Conservation (phyloP, 371 early-diverging fungal species). For the Rhizopus arrhizus region DNA sequence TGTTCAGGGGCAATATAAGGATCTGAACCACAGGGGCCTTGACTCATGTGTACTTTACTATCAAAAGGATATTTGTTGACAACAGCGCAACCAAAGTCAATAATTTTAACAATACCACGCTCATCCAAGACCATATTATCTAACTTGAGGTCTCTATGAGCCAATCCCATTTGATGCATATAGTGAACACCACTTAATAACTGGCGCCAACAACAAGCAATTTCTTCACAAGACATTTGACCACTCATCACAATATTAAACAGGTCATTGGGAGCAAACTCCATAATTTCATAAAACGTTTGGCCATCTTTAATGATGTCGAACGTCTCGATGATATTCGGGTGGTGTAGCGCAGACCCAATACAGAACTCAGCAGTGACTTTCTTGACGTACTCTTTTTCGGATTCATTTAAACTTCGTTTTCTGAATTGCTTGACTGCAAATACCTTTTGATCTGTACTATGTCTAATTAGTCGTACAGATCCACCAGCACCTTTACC, state of each 20-base stretch:
- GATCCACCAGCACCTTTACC: slow-evolving; percentile 81
- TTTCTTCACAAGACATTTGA: slow-evolving; percentile 65
- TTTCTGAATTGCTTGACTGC: slow-evolving; percentile 85
- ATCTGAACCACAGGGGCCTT: slow-evolving; percentile 82
- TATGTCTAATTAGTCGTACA: slow-evolving; percentile 63
- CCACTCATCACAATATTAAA: slow-evolving; percentile 75
- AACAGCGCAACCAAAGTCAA: slow-evolving; percentile 90
- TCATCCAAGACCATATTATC: slow-evolving; percentile 81
- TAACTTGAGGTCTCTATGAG: slow-evolving; percentile 87
- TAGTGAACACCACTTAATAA: slow-evolving; percentile 74
- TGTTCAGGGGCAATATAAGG: slow-evolving; percentile 94
- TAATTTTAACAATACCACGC: slow-evolving; percentile 79
- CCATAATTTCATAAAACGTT: slow-evolving; percentile 76
- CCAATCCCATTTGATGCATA: slow-evolving; percentile 77
- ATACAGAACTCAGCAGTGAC: slow-evolving; percentile 87
- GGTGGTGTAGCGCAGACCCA: slow-evolving; percentile 79
- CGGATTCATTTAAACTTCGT: slow-evolving; percentile 67
- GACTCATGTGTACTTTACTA: slow-evolving; percentile 51
- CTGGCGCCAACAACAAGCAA: slow-evolving; percentile 77
- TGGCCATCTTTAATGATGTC: slow-evolving; percentile 75
- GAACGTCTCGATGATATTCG: slow-evolving; percentile 83
- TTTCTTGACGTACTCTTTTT: slow-evolving; percentile 81
- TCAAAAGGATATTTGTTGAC: slow-evolving; percentile 77
- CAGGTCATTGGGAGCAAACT: slow-evolving; percentile 79
- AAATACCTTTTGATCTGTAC: slow-evolving; percentile 61